A percentile compares a stretch with the other conserved stretches of the same genome.
Conservation (phyloP, 768 basidiomycete species). For the Mycena epipterygia region DNA sequence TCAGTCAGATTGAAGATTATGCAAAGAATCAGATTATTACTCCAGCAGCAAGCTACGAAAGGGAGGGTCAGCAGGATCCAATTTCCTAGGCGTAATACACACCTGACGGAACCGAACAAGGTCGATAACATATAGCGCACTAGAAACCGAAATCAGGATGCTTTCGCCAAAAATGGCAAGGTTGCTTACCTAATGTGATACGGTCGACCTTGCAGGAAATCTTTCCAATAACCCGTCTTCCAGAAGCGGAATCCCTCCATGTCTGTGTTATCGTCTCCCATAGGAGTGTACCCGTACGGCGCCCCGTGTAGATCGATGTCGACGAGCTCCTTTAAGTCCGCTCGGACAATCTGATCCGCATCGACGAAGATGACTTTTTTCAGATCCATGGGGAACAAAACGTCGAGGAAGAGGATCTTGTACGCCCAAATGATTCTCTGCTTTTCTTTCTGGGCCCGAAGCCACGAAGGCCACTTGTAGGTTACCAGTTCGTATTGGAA, state of each 20-base stretch:
- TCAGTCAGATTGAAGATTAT: slow-evolving; percentile 11
- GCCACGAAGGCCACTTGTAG: slow-evolving; percentile 99
- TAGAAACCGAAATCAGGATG: slow-evolving; percentile 46
- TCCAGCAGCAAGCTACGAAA: slow-evolving; percentile 62
- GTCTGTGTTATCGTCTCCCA: slow-evolving; percentile 95
- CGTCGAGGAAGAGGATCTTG: slow-evolving; percentile 99
- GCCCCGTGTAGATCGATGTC: slow-evolving; percentile 93
- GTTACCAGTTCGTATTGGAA: slow-evolving; percentile 99
- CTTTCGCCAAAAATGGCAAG: not conserved
- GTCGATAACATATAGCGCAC: slow-evolving; percentile 96
- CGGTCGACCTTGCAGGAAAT: slow-evolving; percentile 84
- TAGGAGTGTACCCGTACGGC: slow-evolving; percentile 96
- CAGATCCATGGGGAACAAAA: slow-evolving; percentile 98
- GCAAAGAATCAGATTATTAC: slow-evolving; percentile 47
- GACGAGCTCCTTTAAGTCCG: slow-evolving; percentile 96
- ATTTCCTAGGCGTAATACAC: slow-evolving; percentile 33
- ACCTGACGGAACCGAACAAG: slow-evolving; percentile 95
- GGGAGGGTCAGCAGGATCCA: slow-evolving; percentile 13
- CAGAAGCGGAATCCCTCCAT: slow-evolving; percentile 99
- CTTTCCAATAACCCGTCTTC: slow-evolving; percentile 97
- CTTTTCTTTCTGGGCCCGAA: slow-evolving; percentile 97
- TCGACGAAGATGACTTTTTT: slow-evolving; percentile 99
- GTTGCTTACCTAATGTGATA: slow-evolving; percentile 95
- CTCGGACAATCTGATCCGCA: slow-evolving; percentile 96
- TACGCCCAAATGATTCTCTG: slow-evolving; percentile 99